A percentile compares a stretch with the other conserved stretches of the same genome.
phyloP scores from a whole-genome alignment of 169 alveolate species.

The Eimeria acervulina region DNA sequence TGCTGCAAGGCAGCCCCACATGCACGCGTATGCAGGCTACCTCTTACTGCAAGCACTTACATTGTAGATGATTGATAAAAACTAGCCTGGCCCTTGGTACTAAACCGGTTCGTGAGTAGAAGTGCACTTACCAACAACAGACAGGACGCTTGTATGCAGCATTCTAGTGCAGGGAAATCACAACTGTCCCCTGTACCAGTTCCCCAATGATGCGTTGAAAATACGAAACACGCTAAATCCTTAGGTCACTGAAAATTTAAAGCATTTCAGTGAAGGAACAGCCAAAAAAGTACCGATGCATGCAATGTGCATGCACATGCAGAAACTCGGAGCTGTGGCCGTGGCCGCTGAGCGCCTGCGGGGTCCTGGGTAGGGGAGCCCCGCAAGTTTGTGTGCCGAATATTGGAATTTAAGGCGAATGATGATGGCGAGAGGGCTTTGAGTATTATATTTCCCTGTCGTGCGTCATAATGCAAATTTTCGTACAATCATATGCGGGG shows the following conservation, averaged over 20 bases:
- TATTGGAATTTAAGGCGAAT: background rate
- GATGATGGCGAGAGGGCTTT: conserved; percentile 55
- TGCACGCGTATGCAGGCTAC: too few species aligned
- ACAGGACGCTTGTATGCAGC: background rate
- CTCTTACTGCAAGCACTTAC: too few species aligned
- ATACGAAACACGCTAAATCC: background rate
- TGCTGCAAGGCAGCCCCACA: too few species aligned
- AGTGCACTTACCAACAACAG: background rate
- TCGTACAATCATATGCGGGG: conserved; percentile 79
- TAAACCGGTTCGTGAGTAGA: background rate
- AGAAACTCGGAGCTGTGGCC: conserved; percentile 15
- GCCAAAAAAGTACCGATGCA: background rate
- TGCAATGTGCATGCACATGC: background rate
- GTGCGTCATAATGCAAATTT: conserved; percentile 76
- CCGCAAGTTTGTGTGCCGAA: conserved; percentile 16
- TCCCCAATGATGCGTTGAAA: background rate
- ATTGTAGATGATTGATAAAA: too few species aligned
- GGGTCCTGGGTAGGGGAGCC: conserved; percentile 71
- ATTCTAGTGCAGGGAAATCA: background rate
- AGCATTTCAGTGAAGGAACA: too few species aligned
- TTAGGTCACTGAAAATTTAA: too few species aligned
- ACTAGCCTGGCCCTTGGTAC: background rate
- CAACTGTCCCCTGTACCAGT: background rate
- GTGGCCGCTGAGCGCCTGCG: conserved; percentile 36
- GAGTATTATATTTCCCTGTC: conserved; percentile 30